Evolutionary conservation across 2,329 filamentous ascomycete species (phyloP).

Genomic region (Drechslerella dactyloides): DNA sequence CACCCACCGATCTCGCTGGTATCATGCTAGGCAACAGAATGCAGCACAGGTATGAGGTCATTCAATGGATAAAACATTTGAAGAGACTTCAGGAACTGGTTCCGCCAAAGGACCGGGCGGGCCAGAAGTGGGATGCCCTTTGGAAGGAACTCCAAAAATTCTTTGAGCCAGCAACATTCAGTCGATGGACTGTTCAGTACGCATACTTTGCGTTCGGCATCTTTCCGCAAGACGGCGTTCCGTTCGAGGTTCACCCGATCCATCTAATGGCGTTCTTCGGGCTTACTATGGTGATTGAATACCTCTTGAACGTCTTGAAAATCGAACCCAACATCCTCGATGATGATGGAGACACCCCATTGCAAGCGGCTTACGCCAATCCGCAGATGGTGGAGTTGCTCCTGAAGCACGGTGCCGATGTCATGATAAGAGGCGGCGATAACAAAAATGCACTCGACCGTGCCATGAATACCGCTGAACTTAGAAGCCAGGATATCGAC

Average conservation of each 20-base stretch:
- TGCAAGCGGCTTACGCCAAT: conserved; percentile 15
- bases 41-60: conserved; percentile 27
- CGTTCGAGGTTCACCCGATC: conserved; percentile 1
- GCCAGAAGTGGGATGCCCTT: conserved; percentile 38
- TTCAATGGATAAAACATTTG: conserved; percentile 32
- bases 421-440: conserved; percentile 2
- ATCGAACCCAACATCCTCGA: conserved; percentile 21
- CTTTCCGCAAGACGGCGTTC: background rate
- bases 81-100: conserved; percentile 34
- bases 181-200: conserved; percentile 27
- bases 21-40: conserved; percentile 3
- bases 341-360: conserved; percentile 21
- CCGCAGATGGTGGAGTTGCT: conserved; percentile 28
- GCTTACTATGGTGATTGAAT: conserved; percentile 27
- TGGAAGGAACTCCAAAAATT: conserved; percentile 33
- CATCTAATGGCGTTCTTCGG: conserved; percentile 28
- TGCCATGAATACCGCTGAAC: conserved; percentile 11
- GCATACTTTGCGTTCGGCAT: conserved; percentile 3
- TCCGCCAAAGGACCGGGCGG: conserved; percentile 21
- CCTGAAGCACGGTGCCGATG: conserved; percentile 27
- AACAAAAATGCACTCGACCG: conserved; percentile 25
- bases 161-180: conserved; percentile 27
- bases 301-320: conserved; percentile 20
- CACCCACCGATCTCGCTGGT: conserved; percentile 1
- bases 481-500: conserved; percentile 25